Evolutionary conservation across 1,284 basidiomycete species (phyloP).

Genomic region (Quambalaria eucalypti): DNA sequence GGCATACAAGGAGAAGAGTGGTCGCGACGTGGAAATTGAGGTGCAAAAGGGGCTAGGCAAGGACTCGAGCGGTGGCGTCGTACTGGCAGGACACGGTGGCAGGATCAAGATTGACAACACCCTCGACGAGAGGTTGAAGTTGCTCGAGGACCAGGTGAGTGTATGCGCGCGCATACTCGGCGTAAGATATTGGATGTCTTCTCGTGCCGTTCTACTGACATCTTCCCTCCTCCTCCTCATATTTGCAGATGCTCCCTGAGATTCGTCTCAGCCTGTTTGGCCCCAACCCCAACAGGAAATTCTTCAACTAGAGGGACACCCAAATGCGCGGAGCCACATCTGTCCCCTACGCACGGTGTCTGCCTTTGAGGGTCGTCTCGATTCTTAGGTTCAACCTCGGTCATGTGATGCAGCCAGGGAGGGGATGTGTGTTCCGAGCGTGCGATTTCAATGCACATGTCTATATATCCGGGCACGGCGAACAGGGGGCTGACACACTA

Average conservation of each 20-base stretch:
- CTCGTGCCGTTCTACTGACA: neutral
- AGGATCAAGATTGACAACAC: slow-evolving; percentile 45
- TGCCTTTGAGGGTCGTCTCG: no score
- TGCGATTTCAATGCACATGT: no score
- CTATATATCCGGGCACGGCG: no score
- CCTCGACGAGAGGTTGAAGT: slow-evolving; percentile 39
- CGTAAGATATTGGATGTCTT: no score
- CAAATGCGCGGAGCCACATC: no score
- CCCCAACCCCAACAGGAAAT: slow-evolving; percentile 43
- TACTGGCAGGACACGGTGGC: slow-evolving; percentile 30
- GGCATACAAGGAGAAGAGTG: slow-evolving; percentile 67
- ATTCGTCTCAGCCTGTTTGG: slow-evolving; percentile 43
- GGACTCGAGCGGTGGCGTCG: slow-evolving; percentile 50
- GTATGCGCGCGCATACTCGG: neutral
- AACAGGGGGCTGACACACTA: no score
- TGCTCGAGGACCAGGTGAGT: slow-evolving; percentile 35
- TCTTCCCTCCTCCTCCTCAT: neutral
- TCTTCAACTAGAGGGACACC: slow-evolving; percentile 2
- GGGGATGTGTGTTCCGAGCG: no score
- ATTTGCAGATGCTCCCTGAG: slow-evolving; percentile 39
- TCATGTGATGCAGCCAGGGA: no score
- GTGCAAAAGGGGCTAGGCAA: slow-evolving; percentile 64
- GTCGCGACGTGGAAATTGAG: slow-evolving; percentile 58
- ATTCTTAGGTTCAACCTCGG: no score
- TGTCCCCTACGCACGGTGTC: no score